Conservation (phyloP, 352 stramenopile species). For the Albugo candida region DNA sequence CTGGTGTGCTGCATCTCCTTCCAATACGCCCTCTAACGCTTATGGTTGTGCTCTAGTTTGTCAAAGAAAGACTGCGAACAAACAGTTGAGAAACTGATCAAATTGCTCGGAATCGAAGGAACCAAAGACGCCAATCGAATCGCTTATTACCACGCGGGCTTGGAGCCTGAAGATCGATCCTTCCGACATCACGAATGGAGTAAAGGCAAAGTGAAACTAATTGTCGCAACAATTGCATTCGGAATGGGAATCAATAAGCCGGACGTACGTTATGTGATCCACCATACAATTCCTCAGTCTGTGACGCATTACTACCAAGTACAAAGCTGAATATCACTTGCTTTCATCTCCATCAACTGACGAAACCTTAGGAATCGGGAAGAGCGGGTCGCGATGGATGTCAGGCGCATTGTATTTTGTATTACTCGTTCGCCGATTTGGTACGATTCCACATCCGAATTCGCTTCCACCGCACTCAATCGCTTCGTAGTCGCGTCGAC, state of each 20-base stretch:
- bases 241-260: conserved; percentile 83
- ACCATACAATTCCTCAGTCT: conserved; percentile 74
- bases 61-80: conserved; percentile 80
- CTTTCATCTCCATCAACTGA: too few relatives aligned
- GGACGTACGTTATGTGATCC: conserved; percentile 77
- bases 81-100: conserved; percentile 60
- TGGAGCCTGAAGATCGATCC: conserved; percentile 57
- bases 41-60: conserved; percentile 18
- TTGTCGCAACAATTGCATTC: conserved; percentile 75
- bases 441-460: conserved; percentile 9
- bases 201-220: conserved; percentile 80
- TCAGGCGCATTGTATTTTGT: conserved; percentile 67
- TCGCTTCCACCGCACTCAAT: background rate
- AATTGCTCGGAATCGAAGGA: conserved; percentile 48
- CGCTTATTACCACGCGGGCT: conserved; percentile 64
- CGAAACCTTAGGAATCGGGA: conserved; percentile 29
- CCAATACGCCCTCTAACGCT: background rate
- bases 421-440: conserved; percentile 71
- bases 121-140: conserved; percentile 49
- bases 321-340: background rate
- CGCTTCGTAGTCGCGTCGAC: too few relatives aligned
- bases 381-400: conserved; percentile 66
- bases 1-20: conserved; percentile 20
- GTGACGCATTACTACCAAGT: conserved; percentile 83
- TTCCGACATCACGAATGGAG: conserved; percentile 72